Conservation (phyloP, 2,329 filamentous ascomycete genomes). For the Orbilia quercus region DNA sequence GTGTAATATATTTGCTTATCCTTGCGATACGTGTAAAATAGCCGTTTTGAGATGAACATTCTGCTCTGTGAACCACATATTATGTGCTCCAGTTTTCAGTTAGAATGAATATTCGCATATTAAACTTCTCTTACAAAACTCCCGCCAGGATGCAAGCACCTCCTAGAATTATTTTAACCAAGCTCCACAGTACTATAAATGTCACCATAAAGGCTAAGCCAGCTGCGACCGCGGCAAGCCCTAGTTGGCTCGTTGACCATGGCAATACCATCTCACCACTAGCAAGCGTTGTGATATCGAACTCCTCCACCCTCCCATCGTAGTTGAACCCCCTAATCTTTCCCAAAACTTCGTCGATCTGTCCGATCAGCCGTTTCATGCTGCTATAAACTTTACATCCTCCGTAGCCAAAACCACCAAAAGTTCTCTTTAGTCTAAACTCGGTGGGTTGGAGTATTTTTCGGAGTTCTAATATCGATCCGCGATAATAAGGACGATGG, state of each 20-base stretch:
- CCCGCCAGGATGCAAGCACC: background rate
- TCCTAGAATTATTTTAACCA: conserved; percentile 16
- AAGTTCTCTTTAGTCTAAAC: background rate
- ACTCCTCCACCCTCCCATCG: conserved; percentile 14
- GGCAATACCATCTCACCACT: conserved; percentile 12
- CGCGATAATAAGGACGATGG: background rate
- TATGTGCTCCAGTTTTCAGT: too few relatives aligned
- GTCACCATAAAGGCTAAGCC: background rate
- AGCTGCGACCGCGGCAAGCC: background rate
- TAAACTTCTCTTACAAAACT: background rate
- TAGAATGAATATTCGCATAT: too few relatives aligned
- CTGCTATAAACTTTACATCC: conserved; percentile 34
- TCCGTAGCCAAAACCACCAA: conserved; percentile 28
- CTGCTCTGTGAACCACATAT: too few relatives aligned
- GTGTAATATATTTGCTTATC: too few relatives aligned
- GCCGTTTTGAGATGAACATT: too few relatives aligned
- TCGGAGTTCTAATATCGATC: conserved; percentile 18
- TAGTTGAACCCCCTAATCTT: conserved; percentile 16
- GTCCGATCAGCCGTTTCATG: conserved; percentile 24
- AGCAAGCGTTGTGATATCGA: conserved; percentile 13
- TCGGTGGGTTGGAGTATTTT: conserved; percentile 26
- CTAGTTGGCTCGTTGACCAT: conserved; percentile 20
- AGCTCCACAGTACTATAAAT: conserved; percentile 5
- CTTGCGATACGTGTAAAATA: too few relatives aligned
- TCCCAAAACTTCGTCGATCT: conserved; percentile 17